Evolutionary conservation across 257 asterid species (phyloP), one percentile per base, ranked within the genome.

Genomic region (Penstemon davidsonii): DNA sequence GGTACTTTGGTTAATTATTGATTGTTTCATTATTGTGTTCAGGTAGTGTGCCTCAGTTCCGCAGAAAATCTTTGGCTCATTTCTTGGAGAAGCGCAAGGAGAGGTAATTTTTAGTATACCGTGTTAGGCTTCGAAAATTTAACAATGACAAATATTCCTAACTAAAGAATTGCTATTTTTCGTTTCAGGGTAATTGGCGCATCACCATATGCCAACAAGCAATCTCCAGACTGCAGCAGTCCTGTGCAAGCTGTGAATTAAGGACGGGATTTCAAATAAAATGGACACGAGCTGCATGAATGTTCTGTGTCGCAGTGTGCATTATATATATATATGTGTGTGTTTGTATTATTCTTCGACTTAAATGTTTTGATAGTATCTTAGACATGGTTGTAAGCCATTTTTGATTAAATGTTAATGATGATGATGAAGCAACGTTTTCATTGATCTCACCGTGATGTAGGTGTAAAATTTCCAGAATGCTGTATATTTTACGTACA

Each of bases 81-180:
- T 92, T 92, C 70, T 68, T 92, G 84, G 98, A 92, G 87, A 92
- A 85, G 84, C 97, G 98, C 74, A 87, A 85, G 73, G 98, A 88
- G 70, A 88, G 98, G 98, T 92, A 83, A 75, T 44, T 63, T 41
- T n/a, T 18, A 40, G 18, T 59, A 59, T 59, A 5, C 18, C 18
- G 49, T 38, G 18, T 59, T 40, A 4, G 33, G 33, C 2, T 40
- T n/a, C 18, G 38, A 39, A 59, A 38, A 4, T 18, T 60, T 60
- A 10, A 11, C 44, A 0, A 11, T 25, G 1, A 41, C 51, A 39
- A 11, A 1, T 37, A 9, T 9, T 41, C 52, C 33, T 38, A 5
- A 8, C 37, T 68, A 41, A 70, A 44, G 33, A 15, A 8, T 12
- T 62, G 56, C 39, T 33, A 63, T 39, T 63, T 56, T 55, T 25